Base-by-base conservation (phyloP, 139 green algal genomes). In the Edaphochlamys debaryana region DNA sequence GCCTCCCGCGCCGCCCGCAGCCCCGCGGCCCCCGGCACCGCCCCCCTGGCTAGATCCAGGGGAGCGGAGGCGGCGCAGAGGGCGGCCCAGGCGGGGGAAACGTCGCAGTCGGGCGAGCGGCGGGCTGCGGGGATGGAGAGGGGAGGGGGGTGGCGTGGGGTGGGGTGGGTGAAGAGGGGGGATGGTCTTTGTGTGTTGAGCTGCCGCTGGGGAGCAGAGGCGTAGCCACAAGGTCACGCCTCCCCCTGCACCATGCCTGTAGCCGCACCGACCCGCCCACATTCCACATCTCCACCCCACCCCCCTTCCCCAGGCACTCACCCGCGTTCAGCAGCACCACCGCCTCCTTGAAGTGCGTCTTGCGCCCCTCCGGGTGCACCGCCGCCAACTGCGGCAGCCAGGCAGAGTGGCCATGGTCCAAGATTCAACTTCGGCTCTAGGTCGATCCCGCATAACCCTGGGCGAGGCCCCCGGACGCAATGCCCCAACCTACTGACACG, bases 291-390 rank as follows among this genome's bases (percentile, higher is more conserved):
- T 27, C 60, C 60, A 4, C 2, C 30, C 42, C 13, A 0, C 69
- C 32, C n/a, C n/a, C n/a, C n/a, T n/a, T n/a, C n/a, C 60, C 60
- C 30, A 9, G 8, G 30, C 13, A 0, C 69, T 19, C 70, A 78
- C 70, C 45, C 6, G 70, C 70, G 11, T 78, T 78, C 32, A 78
- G 20, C 17, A 78, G 48, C 48, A 48, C 45, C n/a, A 78, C 70
- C 3, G 70, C 70, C 3, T 78, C 45, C 48, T 30, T 38, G 70
- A 78, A 78, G 70, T 78, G 45, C 70, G 45, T 64, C 70, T 78
- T 78, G 70, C 70, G 45, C 3, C 70, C 70, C 13, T n/a, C 70
- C 45, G 4, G 20, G 45, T 64, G 32, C n/a, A 42, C 70, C 19
- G 13, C 48, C 25, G 8, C 32, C 70, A 78, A 32, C 45, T 6